These are phyloP conservation scores for Podaxis rugospora DNA, from an alignment of 768 basidiomycete genomes.

Conservation along the genomic window DNA sequence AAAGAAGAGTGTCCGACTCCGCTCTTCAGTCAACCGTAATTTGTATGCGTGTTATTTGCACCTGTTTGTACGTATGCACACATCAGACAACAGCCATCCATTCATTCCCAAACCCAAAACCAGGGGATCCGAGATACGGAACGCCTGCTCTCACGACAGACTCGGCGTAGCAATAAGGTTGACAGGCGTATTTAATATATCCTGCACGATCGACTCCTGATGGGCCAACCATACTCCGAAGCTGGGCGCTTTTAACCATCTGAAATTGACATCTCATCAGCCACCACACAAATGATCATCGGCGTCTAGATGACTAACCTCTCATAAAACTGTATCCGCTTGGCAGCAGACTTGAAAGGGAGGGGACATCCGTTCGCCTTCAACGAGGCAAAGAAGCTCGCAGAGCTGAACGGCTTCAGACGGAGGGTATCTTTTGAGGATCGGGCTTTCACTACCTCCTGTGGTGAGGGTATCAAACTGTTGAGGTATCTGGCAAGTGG, in stretches of 20 bases:
- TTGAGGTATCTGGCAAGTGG: conserved; percentile 92
- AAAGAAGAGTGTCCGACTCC: not conserved
- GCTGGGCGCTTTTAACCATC: conserved; percentile 69
- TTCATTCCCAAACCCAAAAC: not conserved
- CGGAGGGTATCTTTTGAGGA: conserved; percentile 28
- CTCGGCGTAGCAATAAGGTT: conserved; percentile 5
- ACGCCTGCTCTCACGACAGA: conserved; percentile 5
- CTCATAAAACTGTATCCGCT: conserved; percentile 72
- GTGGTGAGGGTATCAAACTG: conserved; percentile 73
- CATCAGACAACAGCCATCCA: not conserved
- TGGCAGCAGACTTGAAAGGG: conserved; percentile 66
- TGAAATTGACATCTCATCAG: conserved; percentile 10
- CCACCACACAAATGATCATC: not conserved
- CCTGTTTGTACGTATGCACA: conserved; percentile 5
- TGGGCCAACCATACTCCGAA: conserved; percentile 79
- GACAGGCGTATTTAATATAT: conserved; percentile 35
- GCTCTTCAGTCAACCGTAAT: not conserved
- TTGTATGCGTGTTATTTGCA: conserved; percentile 11
- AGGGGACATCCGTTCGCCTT: conserved; percentile 66
- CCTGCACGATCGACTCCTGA: conserved; percentile 69
- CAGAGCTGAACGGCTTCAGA: conserved; percentile 66
- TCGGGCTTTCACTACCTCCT: conserved; percentile 39
- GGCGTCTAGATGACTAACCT: conserved; percentile 18
- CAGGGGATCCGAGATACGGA: not conserved
- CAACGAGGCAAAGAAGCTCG: conserved; percentile 68